Evolutionary conservation across 2,329 filamentous ascomycete species (phyloP).

Genomic region (Coniochaeta sp.): DNA sequence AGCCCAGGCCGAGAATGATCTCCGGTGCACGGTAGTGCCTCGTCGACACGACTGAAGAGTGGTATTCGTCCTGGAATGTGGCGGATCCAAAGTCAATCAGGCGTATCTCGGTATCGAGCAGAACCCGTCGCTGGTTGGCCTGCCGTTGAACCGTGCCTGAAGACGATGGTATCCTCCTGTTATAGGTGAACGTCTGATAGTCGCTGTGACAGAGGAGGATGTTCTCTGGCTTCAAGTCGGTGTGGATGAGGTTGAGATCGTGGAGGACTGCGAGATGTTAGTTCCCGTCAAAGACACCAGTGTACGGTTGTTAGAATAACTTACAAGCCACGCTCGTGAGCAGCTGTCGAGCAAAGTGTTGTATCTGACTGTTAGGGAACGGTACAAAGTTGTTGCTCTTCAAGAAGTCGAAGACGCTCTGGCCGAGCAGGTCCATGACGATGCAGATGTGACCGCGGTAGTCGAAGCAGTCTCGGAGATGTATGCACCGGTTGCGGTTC

Average conservation of each 20-base stretch:
- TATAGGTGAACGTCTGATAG: conserved; percentile 66
- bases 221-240: conserved; percentile 66
- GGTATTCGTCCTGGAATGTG: conserved; percentile 67
- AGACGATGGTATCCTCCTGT: conserved; percentile 61
- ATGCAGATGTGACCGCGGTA: conserved; percentile 95
- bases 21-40: conserved; percentile 64
- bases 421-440: conserved; percentile 70
- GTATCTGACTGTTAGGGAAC: conserved; percentile 97
- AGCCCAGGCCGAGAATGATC: conserved; percentile 63
- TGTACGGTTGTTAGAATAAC: conserved; percentile 27
- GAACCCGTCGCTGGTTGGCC: conserved; percentile 56
- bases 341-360: conserved; percentile 89
- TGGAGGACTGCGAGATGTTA: conserved; percentile 64
- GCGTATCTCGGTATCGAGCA: conserved; percentile 62
- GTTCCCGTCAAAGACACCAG: conserved; percentile 5
- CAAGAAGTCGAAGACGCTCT: conserved; percentile 97
- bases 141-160: conserved; percentile 52
- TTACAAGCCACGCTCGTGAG: conserved; percentile 97
- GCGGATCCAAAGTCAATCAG: conserved; percentile 67
- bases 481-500: conserved; percentile 95
- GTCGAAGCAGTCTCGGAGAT: conserved; percentile 94
- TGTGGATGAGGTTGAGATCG: conserved; percentile 95
- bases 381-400: conserved; percentile 94
- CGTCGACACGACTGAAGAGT: conserved; percentile 64
- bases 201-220: conserved; percentile 59